Evolutionary conservation across 768 basidiomycete genomes (phyloP).

Genomic region (Kwoniella pini): DNA sequence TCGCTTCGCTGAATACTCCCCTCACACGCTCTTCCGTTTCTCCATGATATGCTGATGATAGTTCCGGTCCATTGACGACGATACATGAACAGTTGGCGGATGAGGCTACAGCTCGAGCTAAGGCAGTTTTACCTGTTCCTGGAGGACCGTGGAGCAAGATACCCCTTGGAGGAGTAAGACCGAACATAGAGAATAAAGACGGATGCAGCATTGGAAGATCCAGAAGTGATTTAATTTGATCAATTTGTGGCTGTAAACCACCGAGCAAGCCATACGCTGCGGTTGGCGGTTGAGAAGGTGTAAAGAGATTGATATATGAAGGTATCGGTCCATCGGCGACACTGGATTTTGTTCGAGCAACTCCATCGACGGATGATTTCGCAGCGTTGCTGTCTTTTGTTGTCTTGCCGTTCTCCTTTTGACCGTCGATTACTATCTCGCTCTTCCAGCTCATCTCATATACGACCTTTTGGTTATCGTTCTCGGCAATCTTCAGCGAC

Average conservation of each 20-base stretch:
- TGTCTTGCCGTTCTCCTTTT: neutral
- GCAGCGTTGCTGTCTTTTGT: neutral
- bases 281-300: conserved; percentile 39
- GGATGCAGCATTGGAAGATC: conserved; percentile 84
- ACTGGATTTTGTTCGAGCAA: neutral
- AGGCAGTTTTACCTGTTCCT: conserved; percentile 95
- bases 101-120: conserved; percentile 88
- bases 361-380: neutral
- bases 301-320: conserved; percentile 54
- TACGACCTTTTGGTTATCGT: conserved; percentile 10
- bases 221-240: conserved; percentile 77
- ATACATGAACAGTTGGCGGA: conserved; percentile 79
- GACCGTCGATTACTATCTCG: conserved; percentile 16
- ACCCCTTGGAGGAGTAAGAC: conserved; percentile 93
- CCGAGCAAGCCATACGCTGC: conserved; percentile 78
- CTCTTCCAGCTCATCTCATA: conserved; percentile 43
- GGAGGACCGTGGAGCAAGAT: conserved; percentile 93
- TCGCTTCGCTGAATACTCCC: conserved; percentile 83
- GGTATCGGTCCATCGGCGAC: conserved; percentile 27
- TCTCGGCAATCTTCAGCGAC: conserved; percentile 13
- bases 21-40: conserved; percentile 91
- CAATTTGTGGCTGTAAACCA: conserved; percentile 82
- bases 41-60: conserved; percentile 93
- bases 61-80: conserved; percentile 90
- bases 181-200: conserved; percentile 74